Evolutionary conservation across 306 rosid genomes (phyloP).

Genomic region (Casuarina glauca): DNA sequence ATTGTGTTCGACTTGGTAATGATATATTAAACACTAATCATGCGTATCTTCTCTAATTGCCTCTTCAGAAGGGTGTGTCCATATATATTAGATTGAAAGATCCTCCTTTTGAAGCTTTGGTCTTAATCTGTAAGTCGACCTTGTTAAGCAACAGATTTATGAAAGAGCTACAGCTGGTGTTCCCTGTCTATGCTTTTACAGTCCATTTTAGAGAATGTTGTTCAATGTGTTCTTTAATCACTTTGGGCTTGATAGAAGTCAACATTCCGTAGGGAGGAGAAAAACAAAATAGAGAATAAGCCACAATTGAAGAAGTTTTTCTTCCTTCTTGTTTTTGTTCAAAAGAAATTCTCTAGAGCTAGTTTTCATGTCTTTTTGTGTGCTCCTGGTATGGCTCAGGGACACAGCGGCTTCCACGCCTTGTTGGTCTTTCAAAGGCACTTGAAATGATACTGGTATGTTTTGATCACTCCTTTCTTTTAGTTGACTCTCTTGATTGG

Average conservation of each 20-base stretch:
- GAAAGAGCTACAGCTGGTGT: background rate
- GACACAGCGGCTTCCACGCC: slow-evolving; percentile 98
- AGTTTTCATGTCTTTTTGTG: slow-evolving; percentile 3
- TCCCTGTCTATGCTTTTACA: background rate
- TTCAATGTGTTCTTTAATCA: background rate
- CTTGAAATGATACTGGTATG: slow-evolving; percentile 95
- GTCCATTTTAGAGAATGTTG: background rate
- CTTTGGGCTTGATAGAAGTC: background rate
- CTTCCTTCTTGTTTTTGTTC: background rate
- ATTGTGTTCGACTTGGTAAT: background rate
- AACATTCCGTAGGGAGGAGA: background rate
- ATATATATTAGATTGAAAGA: background rate
- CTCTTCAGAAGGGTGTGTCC: background rate
- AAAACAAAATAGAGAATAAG: background rate
- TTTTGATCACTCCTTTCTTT: slow-evolving; percentile 16
- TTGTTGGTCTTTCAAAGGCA: slow-evolving; percentile 88
- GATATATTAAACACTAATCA: background rate
- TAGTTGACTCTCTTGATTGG: slow-evolving; percentile 7
- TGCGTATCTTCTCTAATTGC: background rate
- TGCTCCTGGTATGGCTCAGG: slow-evolving; percentile 54
- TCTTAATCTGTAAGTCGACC: background rate
- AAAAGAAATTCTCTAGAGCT: background rate
- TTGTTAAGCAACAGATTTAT: background rate
- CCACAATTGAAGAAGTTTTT: background rate
- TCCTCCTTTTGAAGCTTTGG: background rate